Conservation (phyloP, 2,329 filamentous ascomycete genomes). For the Cryphonectria parasitica region DNA sequence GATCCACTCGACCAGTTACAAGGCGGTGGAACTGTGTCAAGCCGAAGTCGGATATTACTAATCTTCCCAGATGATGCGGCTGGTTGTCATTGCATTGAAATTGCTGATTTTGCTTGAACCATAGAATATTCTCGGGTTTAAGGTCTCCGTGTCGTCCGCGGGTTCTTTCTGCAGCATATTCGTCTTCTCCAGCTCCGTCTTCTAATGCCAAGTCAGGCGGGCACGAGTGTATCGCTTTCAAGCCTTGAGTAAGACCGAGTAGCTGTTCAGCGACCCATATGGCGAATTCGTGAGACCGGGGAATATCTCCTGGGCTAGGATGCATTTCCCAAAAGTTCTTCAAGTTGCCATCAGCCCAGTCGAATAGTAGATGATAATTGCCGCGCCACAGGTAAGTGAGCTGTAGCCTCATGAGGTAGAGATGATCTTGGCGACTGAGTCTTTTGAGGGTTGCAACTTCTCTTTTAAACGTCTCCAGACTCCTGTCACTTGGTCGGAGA, state of each 20-base stretch:
- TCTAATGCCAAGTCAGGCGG: slow-evolving; percentile 2
- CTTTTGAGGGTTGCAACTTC: slow-evolving; percentile 19
- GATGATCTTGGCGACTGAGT: slow-evolving; percentile 11
- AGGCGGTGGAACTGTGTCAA: slow-evolving; percentile 23
- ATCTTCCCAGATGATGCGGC: background rate
- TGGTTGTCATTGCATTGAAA: background rate
- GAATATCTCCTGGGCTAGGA: background rate
- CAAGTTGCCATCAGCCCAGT: slow-evolving; percentile 21
- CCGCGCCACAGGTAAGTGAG: slow-evolving; percentile 9
- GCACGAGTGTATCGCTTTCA: slow-evolving; percentile 16
- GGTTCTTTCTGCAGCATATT: background rate
- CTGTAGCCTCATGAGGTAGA: slow-evolving; percentile 18
- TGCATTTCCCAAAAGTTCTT: slow-evolving; percentile 6
- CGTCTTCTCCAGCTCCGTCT: background rate
- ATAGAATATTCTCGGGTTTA: slow-evolving; percentile 28
- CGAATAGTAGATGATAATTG: slow-evolving; percentile 15
- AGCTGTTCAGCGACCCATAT: slow-evolving; percentile 1
- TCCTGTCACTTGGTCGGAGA: background rate
- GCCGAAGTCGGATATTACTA: slow-evolving; percentile 29
- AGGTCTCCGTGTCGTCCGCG: slow-evolving; percentile 27
- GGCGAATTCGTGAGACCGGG: background rate
- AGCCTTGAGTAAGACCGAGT: slow-evolving; percentile 6
- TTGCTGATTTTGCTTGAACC: slow-evolving; percentile 14
- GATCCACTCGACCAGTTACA: slow-evolving; percentile 10
- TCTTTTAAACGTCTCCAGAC: background rate